phyloP scores from a whole-genome alignment of 805 yeast genomes.

The Sugiyamaella floridensis region DNA sequence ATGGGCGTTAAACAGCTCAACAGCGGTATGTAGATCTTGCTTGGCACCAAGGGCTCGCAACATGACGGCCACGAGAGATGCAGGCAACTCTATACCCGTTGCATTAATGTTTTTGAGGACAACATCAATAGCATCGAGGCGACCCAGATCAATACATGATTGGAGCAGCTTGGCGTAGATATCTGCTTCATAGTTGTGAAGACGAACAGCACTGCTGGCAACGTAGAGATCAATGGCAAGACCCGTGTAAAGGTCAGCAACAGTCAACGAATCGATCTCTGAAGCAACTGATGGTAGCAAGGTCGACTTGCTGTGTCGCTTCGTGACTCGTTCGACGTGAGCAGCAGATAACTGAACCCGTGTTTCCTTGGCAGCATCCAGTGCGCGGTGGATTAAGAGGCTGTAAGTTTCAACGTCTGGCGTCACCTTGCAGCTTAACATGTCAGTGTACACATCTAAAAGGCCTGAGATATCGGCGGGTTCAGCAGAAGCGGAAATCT shows the following conservation, averaged over 20 bases:
- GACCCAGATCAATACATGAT: slow-evolving; percentile 14
- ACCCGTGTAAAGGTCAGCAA: slow-evolving; percentile 16
- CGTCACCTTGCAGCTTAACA: slow-evolving; percentile 19
- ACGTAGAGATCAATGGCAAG: slow-evolving; percentile 28
- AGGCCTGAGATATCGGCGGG: slow-evolving; percentile 7
- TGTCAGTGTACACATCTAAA: slow-evolving; percentile 25
- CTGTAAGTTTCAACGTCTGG: slow-evolving; percentile 27
- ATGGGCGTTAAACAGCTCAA: slow-evolving; percentile 19
- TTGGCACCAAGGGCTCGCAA: slow-evolving; percentile 20
- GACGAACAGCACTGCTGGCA: slow-evolving; percentile 22
- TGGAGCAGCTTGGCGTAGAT: slow-evolving; percentile 19
- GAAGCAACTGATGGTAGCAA: slow-evolving; percentile 10
- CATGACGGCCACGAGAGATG: not conserved
- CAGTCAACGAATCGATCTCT: slow-evolving; percentile 8
- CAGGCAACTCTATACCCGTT: not conserved
- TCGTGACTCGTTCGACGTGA: not conserved
- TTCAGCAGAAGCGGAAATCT: not conserved
- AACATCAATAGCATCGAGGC: not conserved
- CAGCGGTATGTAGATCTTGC: slow-evolving; percentile 17
- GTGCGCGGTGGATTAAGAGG: slow-evolving; percentile 22
- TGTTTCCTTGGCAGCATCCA: slow-evolving; percentile 4
- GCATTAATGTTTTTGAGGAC: slow-evolving; percentile 9
- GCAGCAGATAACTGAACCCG: slow-evolving; percentile 13
- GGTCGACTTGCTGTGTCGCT: slow-evolving; percentile 1
- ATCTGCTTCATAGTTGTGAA: slow-evolving; percentile 17